These are phyloP conservation scores for Austroboletus novae-zelandiae DNA, from an alignment of 1,284 basidiomycete species.

Conservation along the genomic window DNA sequence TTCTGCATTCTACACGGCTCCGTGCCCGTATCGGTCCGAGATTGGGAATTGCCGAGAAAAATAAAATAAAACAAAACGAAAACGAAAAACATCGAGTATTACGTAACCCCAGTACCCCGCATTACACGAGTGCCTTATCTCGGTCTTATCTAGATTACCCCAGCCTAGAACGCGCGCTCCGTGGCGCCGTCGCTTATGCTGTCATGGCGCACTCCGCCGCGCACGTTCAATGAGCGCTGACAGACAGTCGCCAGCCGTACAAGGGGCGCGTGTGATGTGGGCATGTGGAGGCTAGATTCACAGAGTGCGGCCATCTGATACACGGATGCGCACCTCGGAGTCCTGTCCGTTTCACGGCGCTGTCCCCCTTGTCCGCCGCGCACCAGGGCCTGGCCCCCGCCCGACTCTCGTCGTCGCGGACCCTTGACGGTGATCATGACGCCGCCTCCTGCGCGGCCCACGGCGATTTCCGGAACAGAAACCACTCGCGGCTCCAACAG, in stretches of 20 bases:
- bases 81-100: slow-evolving; percentile 6
- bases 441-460: slow-evolving; percentile 1
- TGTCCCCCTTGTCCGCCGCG: slow-evolving; percentile 20
- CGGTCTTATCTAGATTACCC: slow-evolving; percentile 27
- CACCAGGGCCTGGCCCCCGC: neutral
- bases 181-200: slow-evolving; percentile 3
- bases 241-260: slow-evolving; percentile 1
- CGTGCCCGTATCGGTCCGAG: slow-evolving; percentile 28
- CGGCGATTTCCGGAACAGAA: slow-evolving; percentile 16
- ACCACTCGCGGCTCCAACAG: neutral
- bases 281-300: slow-evolving; percentile 15
- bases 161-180: slow-evolving; percentile 16
- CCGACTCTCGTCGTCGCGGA: slow-evolving; percentile 9
- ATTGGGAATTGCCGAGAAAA: slow-evolving; percentile 7
- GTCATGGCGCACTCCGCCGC: neutral
- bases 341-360: slow-evolving; percentile 26
- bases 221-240: slow-evolving; percentile 6
- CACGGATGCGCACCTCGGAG: slow-evolving; percentile 17
- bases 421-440: slow-evolving; percentile 10
- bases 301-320: slow-evolving; percentile 24
- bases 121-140: slow-evolving; percentile 23
- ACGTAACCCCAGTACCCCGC: slow-evolving; percentile 24
- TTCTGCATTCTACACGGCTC: slow-evolving; percentile 15
- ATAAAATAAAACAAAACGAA: neutral
- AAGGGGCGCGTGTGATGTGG: slow-evolving; percentile 1